Evolutionary conservation across 441 rosid genomes (phyloP).

Genomic region (Adansonia rubrostipa): DNA sequence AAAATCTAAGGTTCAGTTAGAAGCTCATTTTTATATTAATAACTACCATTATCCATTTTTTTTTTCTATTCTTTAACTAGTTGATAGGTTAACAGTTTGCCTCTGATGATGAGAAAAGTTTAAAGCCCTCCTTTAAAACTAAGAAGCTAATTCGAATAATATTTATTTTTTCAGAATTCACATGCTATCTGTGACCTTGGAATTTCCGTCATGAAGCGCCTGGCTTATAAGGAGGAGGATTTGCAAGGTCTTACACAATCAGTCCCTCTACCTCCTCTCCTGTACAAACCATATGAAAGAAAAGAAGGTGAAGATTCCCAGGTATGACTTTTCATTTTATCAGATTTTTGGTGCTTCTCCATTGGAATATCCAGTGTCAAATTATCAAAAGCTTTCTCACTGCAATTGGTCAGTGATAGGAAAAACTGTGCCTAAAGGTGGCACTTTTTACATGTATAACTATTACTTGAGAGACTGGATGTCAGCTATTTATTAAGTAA

Average conservation of each 20-base stretch:
- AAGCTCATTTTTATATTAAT: neutral
- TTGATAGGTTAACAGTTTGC: neutral
- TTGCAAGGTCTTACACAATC: conserved; percentile 44
- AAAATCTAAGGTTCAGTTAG: conserved; percentile 70
- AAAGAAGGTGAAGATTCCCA: conserved; percentile 59
- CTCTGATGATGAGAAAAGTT: conserved; percentile 1
- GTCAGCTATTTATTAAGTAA: conserved; percentile 5
- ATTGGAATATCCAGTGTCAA: neutral
- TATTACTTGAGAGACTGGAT: conserved; percentile 3
- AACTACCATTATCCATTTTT: neutral
- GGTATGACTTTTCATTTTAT: conserved; percentile 46
- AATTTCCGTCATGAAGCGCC: conserved; percentile 65
- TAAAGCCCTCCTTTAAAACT: neutral
- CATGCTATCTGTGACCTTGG: conserved; percentile 96
- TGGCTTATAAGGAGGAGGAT: conserved; percentile 57
- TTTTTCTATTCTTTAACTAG: neutral
- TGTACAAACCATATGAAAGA: conserved; percentile 71
- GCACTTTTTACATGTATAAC: neutral
- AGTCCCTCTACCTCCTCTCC: conserved; percentile 63
- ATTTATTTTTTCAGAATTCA: conserved; percentile 69
- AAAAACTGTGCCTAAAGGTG: neutral
- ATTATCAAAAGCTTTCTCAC: conserved; percentile 1
- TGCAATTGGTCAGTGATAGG: neutral
- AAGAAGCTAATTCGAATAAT: conserved; percentile 30
- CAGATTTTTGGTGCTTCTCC: neutral